Base-by-base conservation (phyloP, 2,329 filamentous ascomycete species). In the Monosporascus sp. region DNA sequence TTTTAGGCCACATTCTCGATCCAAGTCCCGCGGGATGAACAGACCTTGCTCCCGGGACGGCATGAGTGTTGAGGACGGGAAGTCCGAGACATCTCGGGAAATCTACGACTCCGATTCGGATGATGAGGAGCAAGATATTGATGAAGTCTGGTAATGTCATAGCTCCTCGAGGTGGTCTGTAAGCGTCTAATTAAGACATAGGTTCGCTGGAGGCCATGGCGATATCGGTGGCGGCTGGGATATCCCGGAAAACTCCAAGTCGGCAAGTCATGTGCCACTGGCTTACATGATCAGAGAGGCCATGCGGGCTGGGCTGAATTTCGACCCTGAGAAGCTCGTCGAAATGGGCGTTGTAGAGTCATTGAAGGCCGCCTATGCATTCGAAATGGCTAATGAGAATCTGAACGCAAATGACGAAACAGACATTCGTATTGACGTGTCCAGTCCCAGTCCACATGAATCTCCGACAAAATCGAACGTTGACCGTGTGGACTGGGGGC, bases 141-240 rank as follows among this genome's bases (percentile, higher is more conserved):
- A 89, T 55, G 89, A 94, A 63, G 80, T 93, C 1, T 89, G 87
- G 86, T 68, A 53, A 49, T 8, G 45, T 14, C 26, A 15, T 31
- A 3, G 58, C 50, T 35, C 26, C 35, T 14, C 2, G 5, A 50
- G 3, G 2, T 11, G 40, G 17, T 14, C 18, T 14, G 3, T 2
- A 20, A 2, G 26, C 44, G 26, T 45, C 44, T 49, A 6, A 9
- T 26, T 22, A 22, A 9, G 47, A 26, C 35, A 54, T 22, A 64
- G 66, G 66, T 94, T 94, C 62, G 78, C 88, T 0, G 89, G 89
- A 8, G 85, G 86, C 11, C 89, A 95, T 58, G 89, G 83, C 2
- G 89, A 93, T 57, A 84, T 92, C 31, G 89, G 89, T 1, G 89
- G 89, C 9, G 89, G 89, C 0, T 91, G 88, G 88, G 80, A 81